Base-by-base conservation (phyloP, 2,329 filamentous ascomycete species). In the Ophiostoma sp. region DNA sequence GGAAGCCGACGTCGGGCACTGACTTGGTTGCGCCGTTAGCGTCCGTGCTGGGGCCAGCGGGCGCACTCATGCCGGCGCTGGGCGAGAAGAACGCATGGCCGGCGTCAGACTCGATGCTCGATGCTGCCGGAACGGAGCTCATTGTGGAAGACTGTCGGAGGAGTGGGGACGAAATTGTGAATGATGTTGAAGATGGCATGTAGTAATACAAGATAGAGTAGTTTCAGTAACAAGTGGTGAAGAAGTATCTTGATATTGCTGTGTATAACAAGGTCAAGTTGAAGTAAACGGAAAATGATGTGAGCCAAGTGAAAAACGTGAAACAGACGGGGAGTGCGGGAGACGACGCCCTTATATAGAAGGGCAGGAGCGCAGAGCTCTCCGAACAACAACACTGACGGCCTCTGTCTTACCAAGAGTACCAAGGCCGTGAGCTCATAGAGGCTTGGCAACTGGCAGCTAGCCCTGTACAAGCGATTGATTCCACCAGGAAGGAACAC, bases 1-100 rank as follows among this genome's bases (percentile, higher is more conserved):
- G 79, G 76, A 86, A 84, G 71, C 83, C 83, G 47, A 65, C 44
- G 9, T 68, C 66, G 63, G 49, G 38, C 4, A 52, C 27, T 52
- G 58, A 5, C 38, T 62, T 62, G 58, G 55, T 3, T 12, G 55
- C 27, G 14, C 58, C 38, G 38, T 62, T 62, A 38, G 36, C 18
- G 18, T 58, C 38, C 12, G 16, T 11, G 12, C 5, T 41, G 36
- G 38, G 16, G 18, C 27, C 27, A 2, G 58, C 58, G 12, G 58
- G 58, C 38, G 38, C 58, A 41, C 58, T 62, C 58, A 62, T 62
- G 38, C 58, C 58, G 38, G 58, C 58, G 38, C 58, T 62, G 58
- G 58, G 58, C 58, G 58, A 40, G 36, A 62, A 62, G 14, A 41
- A 62, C 5, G 36, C 58, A 9, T n/a, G 58, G 58, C 38, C 58